Evolutionary conservation across 2,329 filamentous ascomycete genomes (phyloP), one percentile per base, ranked within the genome.

Genomic region (Emmonsia crescens): DNA sequence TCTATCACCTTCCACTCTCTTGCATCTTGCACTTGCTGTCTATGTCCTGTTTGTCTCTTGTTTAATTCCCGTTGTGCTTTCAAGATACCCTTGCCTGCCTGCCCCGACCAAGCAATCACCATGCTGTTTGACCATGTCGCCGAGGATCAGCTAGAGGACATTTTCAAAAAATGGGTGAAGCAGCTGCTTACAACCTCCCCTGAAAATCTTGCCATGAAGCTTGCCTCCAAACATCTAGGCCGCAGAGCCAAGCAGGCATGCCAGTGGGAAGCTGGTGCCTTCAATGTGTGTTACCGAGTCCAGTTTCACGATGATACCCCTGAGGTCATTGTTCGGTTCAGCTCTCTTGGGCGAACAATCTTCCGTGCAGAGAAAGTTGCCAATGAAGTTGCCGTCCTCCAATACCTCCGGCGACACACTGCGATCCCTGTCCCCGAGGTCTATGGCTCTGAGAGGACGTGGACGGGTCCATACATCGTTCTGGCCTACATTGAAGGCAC

Each of bases 321-420:
- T n/a, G n/a, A n/a, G n/a, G n/a, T n/a, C n/a, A n/a, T n/a, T n/a
- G n/a, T n/a, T n/a, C n/a, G n/a, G n/a, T n/a, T n/a, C n/a, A n/a
- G n/a, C n/a, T n/a, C n/a, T n/a, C n/a, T n/a, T n/a, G n/a, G n/a
- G n/a, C n/a, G n/a, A n/a, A n/a, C n/a, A n/a, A n/a, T n/a, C n/a
- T n/a, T n/a, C n/a, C 69, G 66, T 42, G 63, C 64, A 51, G 70
- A 73, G n/a, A 63, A 73, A 73, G 66, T 70, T 33, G 60, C 66
- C 10, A 63, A 71, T 60, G 70, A 73, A 63, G 65, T 72, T 31
- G 61, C 66, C 21, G 62, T 68, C 12, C 66, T 72, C 63, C 44
- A 62, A 49, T 74, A 69, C 42, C 48, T 74, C 42, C 62, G 60
- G 31, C 62, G 66, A 33, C 60, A 70, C 29, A 72, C 67, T 5